Conservation (phyloP, 2,329 filamentous ascomycete species). For the Trichophaea hybrida region DNA sequence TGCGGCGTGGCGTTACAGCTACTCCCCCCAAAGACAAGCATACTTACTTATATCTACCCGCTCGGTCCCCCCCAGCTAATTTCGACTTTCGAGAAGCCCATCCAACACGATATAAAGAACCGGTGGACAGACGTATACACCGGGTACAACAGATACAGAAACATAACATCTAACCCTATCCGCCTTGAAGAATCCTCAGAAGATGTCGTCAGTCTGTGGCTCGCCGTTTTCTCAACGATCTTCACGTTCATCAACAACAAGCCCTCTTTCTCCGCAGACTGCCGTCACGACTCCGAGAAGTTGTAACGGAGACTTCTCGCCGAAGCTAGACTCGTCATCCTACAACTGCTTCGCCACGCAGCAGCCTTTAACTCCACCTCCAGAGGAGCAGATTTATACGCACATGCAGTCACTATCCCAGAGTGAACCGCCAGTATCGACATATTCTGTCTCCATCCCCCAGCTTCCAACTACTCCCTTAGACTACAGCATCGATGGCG, state of each 20-base stretch:
- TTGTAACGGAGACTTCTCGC: conserved; percentile 11
- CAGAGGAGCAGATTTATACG: conserved; percentile 10
- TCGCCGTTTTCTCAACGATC: conserved; percentile 19
- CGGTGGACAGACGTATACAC: background rate
- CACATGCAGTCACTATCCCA: conserved; percentile 1
- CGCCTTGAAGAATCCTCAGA: background rate
- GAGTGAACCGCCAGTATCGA: conserved; percentile 1
- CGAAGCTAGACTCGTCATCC: conserved; percentile 10
- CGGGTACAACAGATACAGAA: background rate
- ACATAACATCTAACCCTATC: background rate
- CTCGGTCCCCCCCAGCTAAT: background rate
- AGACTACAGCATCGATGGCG: conserved; percentile 9
- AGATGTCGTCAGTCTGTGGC: conserved; percentile 15
- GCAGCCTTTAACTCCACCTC: conserved; percentile 11
- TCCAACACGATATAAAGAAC: too few species aligned
- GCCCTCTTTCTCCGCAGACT: conserved; percentile 18
- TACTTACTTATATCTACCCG: background rate
- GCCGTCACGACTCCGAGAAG: conserved; percentile 18
- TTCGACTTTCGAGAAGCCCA: background rate
- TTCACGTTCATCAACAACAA: conserved; percentile 13
- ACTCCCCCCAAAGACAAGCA: too few species aligned
- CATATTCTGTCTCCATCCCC: background rate
- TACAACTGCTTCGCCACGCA: conserved; percentile 13
- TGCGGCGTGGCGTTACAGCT: too few species aligned
- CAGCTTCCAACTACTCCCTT: conserved; percentile 3